Conservation (phyloP, 73 alveolate species). For the Symbiodinium pilosum region DNA sequence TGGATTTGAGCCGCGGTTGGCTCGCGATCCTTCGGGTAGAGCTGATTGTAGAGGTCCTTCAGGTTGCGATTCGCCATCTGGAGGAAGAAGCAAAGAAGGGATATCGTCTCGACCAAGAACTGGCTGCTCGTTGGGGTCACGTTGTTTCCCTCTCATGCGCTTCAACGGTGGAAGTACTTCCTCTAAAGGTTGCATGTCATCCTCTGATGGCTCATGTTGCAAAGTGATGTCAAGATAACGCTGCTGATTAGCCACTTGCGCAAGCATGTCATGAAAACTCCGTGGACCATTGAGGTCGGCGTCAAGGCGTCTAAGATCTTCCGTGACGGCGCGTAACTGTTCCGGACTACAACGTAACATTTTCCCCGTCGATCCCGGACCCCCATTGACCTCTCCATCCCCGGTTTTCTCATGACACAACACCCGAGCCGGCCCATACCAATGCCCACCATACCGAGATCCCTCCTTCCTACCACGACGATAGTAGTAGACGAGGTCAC, state of each 20-base stretch:
- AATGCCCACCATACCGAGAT: neutral
- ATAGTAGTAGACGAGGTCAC: neutral
- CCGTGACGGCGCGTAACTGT: neutral
- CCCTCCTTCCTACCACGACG: neutral
- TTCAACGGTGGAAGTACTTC: neutral
- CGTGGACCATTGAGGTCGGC: neutral
- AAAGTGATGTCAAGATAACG: neutral
- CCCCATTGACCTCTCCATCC: neutral
- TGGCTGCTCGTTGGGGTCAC: neutral
- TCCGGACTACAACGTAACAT: slow-evolving; percentile 15
- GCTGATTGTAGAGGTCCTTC: neutral
- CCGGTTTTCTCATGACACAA: slow-evolving; percentile 26
- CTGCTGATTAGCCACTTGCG: neutral
- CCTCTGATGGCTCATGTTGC: neutral
- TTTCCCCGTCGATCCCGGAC: slow-evolving; percentile 11
- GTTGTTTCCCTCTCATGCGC: no score
- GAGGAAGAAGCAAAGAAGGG: no score
- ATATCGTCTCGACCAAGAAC: neutral
- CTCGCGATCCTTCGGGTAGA: neutral
- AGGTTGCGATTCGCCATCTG: no score
- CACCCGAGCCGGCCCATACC: slow-evolving; percentile 51
- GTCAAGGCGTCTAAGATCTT: neutral
- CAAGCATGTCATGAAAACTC: neutral
- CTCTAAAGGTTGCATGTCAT: neutral
- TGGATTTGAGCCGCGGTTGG: neutral